phyloP scores from a whole-genome alignment of 73 alveolate species.

The Durusdinium trenchii region DNA sequence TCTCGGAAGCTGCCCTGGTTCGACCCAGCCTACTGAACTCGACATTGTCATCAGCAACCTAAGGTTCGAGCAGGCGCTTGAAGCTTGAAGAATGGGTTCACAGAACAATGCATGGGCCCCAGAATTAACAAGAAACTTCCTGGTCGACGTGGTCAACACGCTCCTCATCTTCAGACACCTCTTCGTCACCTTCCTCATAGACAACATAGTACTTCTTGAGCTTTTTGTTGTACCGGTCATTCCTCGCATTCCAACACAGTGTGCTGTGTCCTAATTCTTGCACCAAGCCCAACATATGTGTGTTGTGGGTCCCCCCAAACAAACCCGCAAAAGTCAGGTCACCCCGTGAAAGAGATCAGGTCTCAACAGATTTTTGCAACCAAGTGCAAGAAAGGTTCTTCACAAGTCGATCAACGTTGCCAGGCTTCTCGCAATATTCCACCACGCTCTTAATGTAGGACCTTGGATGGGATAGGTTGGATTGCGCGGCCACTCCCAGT shows the following conservation, averaged over 20 bases:
- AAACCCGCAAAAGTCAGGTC: no score
- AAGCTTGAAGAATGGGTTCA: no score
- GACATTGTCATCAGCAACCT: background rate
- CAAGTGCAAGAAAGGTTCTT: background rate
- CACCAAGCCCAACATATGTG: no score
- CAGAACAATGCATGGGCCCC: no score
- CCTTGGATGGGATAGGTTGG: background rate
- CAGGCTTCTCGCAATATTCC: background rate
- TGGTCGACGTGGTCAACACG: background rate
- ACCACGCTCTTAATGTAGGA: background rate
- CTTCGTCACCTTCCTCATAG: background rate
- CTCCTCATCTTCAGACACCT: background rate
- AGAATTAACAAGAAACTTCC: background rate
- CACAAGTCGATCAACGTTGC: background rate
- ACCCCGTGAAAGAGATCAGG: no score
- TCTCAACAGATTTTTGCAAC: background rate
- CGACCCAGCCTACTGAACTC: background rate
- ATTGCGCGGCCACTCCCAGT: no score
- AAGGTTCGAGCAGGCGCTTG: background rate
- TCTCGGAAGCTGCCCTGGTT: background rate
- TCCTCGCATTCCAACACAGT: no score
- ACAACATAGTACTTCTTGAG: background rate
- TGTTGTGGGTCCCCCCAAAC: no score
- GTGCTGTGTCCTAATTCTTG: no score
- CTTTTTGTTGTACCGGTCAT: conserved; percentile 1